Evolutionary conservation across 345 rosid species (phyloP).

Genomic region (Moricandia moricandioides): DNA sequence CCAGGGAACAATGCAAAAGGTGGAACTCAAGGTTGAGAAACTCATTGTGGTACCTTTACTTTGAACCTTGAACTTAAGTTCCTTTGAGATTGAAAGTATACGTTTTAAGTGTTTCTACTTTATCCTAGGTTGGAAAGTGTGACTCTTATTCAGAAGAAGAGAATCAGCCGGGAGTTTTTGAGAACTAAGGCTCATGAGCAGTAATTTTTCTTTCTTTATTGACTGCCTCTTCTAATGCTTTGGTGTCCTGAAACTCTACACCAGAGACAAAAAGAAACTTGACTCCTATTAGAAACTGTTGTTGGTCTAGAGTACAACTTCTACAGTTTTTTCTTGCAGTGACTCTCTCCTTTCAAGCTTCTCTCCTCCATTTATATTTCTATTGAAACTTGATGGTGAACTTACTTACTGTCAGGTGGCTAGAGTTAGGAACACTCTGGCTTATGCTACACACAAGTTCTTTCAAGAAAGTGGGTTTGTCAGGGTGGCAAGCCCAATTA

Average conservation of each 20-base stretch:
- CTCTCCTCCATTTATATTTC: neutral
- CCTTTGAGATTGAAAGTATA: conserved; percentile 1
- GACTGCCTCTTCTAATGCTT: neutral
- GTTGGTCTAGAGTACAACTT: neutral
- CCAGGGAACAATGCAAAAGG: conserved; percentile 90
- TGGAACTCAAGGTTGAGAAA: conserved; percentile 81
- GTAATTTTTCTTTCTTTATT: conserved; percentile 37
- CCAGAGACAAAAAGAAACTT: neutral
- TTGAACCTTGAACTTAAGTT: conserved; percentile 2
- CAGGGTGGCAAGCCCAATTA: conserved; percentile 96
- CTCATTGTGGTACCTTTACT: conserved; percentile 56
- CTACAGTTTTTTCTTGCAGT: neutral
- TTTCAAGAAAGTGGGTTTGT: conserved; percentile 90
- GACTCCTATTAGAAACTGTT: neutral
- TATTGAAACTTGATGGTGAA: neutral
- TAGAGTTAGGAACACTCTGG: conserved; percentile 90
- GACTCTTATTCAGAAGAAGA: too few relatives aligned
- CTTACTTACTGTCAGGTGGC: conserved; percentile 55
- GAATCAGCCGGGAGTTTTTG: conserved; percentile 45
- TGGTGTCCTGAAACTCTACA: too few relatives aligned
- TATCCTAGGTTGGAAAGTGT: too few relatives aligned
- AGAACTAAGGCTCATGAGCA: conserved; percentile 96
- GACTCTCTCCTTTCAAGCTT: neutral
- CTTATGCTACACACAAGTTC: conserved; percentile 91
- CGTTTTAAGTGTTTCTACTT: too few relatives aligned